A percentile compares a stretch with the other conserved stretches of the same genome.
phyloP scores from a whole-genome alignment of 2,329 filamentous ascomycete genomes.

The Phoma sp. region DNA sequence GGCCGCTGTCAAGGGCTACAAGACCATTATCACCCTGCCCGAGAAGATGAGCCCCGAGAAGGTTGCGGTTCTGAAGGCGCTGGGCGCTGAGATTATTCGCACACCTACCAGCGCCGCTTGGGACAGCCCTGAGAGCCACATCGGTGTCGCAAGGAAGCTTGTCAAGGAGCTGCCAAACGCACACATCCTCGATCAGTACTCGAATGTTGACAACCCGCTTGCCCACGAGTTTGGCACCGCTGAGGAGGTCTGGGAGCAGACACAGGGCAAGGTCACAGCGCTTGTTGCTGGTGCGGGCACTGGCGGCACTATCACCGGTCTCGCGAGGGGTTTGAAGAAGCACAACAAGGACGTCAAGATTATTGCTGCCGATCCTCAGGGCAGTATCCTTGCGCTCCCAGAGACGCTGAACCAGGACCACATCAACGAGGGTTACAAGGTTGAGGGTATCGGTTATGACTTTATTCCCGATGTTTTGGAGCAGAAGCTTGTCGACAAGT shows the following conservation, averaged over 20 bases:
- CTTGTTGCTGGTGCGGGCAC: conserved; percentile 93
- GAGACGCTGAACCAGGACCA: conserved; percentile 79
- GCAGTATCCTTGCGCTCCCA: conserved; percentile 88
- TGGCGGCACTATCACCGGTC: conserved; percentile 91
- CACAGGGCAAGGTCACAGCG: conserved; percentile 79
- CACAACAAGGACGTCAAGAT: conserved; percentile 87
- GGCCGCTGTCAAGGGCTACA: conserved; percentile 95
- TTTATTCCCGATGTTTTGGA: conserved; percentile 95
- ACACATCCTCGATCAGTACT: conserved; percentile 96
- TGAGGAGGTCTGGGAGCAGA: conserved; percentile 95
- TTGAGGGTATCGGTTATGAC: conserved; percentile 98
- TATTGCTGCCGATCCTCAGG: conserved; percentile 89
- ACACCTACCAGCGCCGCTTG: conserved; percentile 95
- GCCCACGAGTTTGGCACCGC: conserved; percentile 95
- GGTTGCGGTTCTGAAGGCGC: conserved; percentile 89
- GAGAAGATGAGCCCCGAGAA: conserved; percentile 99
- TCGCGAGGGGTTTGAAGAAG: conserved; percentile 84
- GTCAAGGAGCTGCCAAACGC: conserved; percentile 97
- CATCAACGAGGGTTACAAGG: conserved; percentile 89
- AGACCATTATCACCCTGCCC: conserved; percentile 96
- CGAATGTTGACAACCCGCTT: conserved; percentile 87
- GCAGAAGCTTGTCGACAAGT: conserved; percentile 80
- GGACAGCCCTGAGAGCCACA: conserved; percentile 95
- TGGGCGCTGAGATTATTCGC: conserved; percentile 96
- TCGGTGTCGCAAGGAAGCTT: conserved; percentile 87